Base-by-base conservation (phyloP, 2,329 filamentous ascomycete genomes). In the Botrytis hyacinthi region DNA sequence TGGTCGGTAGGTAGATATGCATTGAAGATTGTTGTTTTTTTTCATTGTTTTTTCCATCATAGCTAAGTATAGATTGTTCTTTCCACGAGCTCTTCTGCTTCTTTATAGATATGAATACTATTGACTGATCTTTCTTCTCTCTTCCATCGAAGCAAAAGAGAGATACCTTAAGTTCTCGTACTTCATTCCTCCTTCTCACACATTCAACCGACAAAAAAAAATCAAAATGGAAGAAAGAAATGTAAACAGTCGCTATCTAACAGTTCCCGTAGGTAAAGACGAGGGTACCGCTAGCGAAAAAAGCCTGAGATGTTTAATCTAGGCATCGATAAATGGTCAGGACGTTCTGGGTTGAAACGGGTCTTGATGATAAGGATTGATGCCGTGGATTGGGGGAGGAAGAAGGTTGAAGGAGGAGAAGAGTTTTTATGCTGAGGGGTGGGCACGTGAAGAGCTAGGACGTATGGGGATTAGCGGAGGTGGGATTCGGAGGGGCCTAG, bases 221-320 rank as follows among this genome's bases (percentile, higher is more conserved):
- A n/a, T n/a, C n/a, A 81, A 81, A n/a, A 12, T 10, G 22, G 46
- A 12, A 48, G 26, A n/a, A n/a, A 1, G 22, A 14, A 51, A 87
- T 97, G 93, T 97, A 83, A 87, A 92, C 93, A 94, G 90, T 90
- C 89, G 89, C 94, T 97, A 97, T 97, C 94, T 97, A 97, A 95
- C 94, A 88, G 92, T 90, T 91, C 92, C 91, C 79, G 93, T 93
- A 89, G 83, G 83, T 82, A 40, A 46, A 73, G 48, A 84, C 84
- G 78, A 93, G 94, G 93, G 93, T 91, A 91, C 93, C 90, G 94
- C 93, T 98, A 98, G 95, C 95, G 95, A 94, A 97, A 94, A 94
- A 93, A 93, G 92, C 92, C 92, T 93, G 92, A 91, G 85, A 82
- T 81, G 79, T 84, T 92, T 85, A 82, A 82, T 97, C 93, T 97